Evolutionary conservation across 192 early-diverging fungal species (phyloP).

Genomic region (Mortierella antarctica): DNA sequence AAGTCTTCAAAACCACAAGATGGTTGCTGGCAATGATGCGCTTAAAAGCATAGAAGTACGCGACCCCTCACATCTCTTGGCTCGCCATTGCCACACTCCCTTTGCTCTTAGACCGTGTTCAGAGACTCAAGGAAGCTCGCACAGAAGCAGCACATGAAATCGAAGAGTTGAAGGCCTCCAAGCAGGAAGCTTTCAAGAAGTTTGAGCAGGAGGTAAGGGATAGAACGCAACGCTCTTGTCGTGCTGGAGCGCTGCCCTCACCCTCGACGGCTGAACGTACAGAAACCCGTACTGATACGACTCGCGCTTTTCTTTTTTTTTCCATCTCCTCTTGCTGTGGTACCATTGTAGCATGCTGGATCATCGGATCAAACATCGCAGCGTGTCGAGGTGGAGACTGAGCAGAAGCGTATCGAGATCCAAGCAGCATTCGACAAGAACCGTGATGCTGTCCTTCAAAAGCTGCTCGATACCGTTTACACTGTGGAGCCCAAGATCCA

Average conservation of each 20-base stretch:
- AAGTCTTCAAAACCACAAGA: constrained; percentile 22
- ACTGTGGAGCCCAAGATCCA: constrained; percentile 78
- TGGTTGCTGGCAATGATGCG: neutral
- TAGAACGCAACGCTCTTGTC: no score
- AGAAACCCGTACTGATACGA: neutral
- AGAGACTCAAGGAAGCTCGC: constrained; percentile 95
- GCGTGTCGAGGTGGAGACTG: constrained; percentile 77
- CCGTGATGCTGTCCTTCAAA: constrained; percentile 73
- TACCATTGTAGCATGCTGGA: constrained; percentile 71
- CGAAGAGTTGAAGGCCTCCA: constrained; percentile 83
- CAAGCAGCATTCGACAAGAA: constrained; percentile 68
- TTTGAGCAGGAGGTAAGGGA: constrained; percentile 76
- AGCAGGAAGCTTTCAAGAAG: constrained; percentile 81
- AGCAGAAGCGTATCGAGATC: constrained; percentile 72
- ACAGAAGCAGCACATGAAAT: constrained; percentile 94
- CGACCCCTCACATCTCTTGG: neutral
- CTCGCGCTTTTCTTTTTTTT: neutral
- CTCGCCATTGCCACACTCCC: neutral
- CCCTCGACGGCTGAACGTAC: neutral
- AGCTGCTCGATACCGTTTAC: constrained; percentile 70
- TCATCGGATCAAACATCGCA: constrained; percentile 69
- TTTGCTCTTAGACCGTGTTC: constrained; percentile 76
- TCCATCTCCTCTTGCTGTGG: neutral
- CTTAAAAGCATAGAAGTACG: neutral
- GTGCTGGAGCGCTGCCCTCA: no score